Base-by-base conservation (phyloP, 2,329 filamentous ascomycete species). In the Tympanopsis confertula region DNA sequence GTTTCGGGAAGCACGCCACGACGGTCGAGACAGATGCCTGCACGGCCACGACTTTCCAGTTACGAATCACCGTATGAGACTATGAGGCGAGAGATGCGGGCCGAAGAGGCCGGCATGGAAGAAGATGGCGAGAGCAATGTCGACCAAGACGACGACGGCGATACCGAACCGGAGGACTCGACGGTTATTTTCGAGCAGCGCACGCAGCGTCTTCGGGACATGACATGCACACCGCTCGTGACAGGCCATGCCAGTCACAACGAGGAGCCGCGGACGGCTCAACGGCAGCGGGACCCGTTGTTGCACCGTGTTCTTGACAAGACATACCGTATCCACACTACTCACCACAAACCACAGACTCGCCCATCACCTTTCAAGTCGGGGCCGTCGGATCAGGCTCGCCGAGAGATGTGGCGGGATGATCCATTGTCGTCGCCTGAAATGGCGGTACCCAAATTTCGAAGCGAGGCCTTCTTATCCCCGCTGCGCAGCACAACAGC, bases 251-350 rank as follows among this genome's bases (percentile, higher is more conserved):
- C 77, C 52, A 46, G 75, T 59, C 61, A 66, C 51, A 56, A 64
- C 49, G 53, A 57, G 18, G 48, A 54, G 54, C 56, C 65, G 47
- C 43, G 51, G 61, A 45, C 41, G 55, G 20, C 53, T 53, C 44
- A 59, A 61, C 37, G 50, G 49, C 24, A 45, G 51, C 12, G 77
- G 42, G 86, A 95, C 52, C 84, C 85, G 3, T 68, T 96, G 5
- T 71, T 98, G 29, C 89, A 96, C 56, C 84, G 83, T 41, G 70
- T 96, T n/a, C 75, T 94, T 4, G 88, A 96, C 65, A 95, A 93
- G 61, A 95, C 84, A 40, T 98, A 94, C 63, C 85, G 89, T 20
- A 71, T 98, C 18, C 86, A 93, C 57, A 86, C 89, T 4, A 98
- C 91, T 7, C 91, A 91, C 0, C 79, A 91, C 47, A 81, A 78